Evolutionary conservation across 176 grass and related monocot genomes (phyloP).

Genomic region (Ananas comosus): DNA sequence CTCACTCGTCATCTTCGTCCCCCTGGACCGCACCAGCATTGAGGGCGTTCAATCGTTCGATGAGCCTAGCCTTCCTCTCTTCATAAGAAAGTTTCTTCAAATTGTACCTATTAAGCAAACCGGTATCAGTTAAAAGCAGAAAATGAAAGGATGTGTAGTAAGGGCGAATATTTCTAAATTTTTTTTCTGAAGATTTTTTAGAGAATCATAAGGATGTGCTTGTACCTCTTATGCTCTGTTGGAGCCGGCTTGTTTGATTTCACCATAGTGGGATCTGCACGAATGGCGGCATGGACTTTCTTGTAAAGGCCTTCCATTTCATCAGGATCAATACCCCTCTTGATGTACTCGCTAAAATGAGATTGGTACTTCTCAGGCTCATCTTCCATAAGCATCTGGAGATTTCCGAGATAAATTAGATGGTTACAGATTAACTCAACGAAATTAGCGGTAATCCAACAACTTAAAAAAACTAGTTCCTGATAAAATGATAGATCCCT

Average conservation of each 20-base stretch:
- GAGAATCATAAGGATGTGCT: neutral
- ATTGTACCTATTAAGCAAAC: slow-evolving; percentile 39
- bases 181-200: neutral
- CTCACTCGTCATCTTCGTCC: slow-evolving; percentile 65
- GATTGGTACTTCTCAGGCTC: slow-evolving; percentile 73
- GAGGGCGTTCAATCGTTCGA: slow-evolving; percentile 59
- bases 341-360: slow-evolving; percentile 81
- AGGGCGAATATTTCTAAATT: neutral
- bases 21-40: slow-evolving; percentile 37
- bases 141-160: neutral
- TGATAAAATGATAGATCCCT: neutral
- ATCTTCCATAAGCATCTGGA: slow-evolving; percentile 56
- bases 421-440: neutral
- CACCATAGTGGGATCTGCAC: slow-evolving; percentile 31
- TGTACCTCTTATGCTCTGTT: slow-evolving; percentile 75
- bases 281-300: slow-evolving; percentile 81
- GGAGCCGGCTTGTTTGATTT: slow-evolving; percentile 49
- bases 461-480: too few relatives aligned
- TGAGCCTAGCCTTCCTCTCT: slow-evolving; percentile 64
- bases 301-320: slow-evolving; percentile 73
- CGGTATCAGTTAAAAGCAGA: neutral
- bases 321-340: slow-evolving; percentile 53
- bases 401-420: neutral
- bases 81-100: slow-evolving; percentile 84
- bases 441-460: neutral